Percentiles rank a stretch among this genome's conserved stretches.
Evolutionary conservation across 805 yeast species (phyloP).

Genomic region (Barnettozyma wickerhamii): DNA sequence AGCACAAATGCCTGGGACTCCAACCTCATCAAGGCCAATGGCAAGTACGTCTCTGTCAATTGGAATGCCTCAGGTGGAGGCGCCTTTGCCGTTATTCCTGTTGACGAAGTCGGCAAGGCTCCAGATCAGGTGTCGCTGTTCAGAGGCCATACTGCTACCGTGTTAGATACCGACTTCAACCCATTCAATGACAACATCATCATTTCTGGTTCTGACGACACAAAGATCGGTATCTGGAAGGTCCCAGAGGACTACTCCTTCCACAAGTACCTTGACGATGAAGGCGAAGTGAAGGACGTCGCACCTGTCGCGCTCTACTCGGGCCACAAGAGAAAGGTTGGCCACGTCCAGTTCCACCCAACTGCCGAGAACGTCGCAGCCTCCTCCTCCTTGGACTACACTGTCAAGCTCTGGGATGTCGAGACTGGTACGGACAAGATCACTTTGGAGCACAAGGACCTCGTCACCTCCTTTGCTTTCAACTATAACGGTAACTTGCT

Average conservation of each 20-base stretch:
- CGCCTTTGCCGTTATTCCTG: conserved; percentile 91
- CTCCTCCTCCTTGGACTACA: conserved; percentile 84
- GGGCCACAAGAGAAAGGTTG: conserved; percentile 94
- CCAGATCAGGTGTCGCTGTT: conserved; percentile 92
- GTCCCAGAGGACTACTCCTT: conserved; percentile 81
- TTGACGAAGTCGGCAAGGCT: conserved; percentile 80
- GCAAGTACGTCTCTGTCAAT: conserved; percentile 79
- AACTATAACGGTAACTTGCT: conserved; percentile 83
- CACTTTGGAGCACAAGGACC: conserved; percentile 81
- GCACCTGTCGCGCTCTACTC: conserved; percentile 63
- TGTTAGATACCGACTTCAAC: conserved; percentile 91
- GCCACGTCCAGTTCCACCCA: conserved; percentile 88
- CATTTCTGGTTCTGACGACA: conserved; percentile 80
- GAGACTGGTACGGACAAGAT: conserved; percentile 65
- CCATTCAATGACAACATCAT: conserved; percentile 78
- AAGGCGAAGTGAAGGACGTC: conserved; percentile 63
- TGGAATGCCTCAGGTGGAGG: conserved; percentile 98
- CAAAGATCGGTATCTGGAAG: conserved; percentile 79
- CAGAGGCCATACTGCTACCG: conserved; percentile 94
- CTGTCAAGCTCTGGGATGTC: conserved; percentile 89
- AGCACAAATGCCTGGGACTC: conserved; percentile 97
- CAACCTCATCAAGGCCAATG: conserved; percentile 81
- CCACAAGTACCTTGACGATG: conserved; percentile 48
- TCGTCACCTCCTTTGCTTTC: conserved; percentile 90
- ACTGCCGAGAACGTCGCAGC: conserved; percentile 83